Base-by-base conservation (phyloP, 2,329 filamentous ascomycete genomes). In the Leptodontidium sp. region DNA sequence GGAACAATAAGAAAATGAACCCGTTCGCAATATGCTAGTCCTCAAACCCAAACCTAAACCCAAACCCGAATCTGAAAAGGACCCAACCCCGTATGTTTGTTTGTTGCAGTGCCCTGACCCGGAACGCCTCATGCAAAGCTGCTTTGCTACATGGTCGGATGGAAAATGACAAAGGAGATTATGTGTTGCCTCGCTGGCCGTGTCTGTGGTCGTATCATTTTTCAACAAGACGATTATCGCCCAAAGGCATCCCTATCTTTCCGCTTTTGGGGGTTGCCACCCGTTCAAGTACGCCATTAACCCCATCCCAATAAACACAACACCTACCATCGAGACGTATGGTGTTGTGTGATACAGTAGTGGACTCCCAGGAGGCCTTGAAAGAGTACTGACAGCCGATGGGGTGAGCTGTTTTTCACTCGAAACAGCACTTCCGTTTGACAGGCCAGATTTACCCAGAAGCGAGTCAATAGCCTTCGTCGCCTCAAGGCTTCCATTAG, bases 281-380 rank as follows among this genome's bases (percentile, higher is more conserved):
- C 91, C 91, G 77, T 96, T 96, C 74, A 96, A 85, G 80, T 94
- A 94, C 52, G 91, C 92, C 93, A 96, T 96, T 72, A 96, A 79
- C 15, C 93, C 91, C 82, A 96, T 91, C 40, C 93, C 93, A 70
- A 96, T 82, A 66, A 96, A 80, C 32, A 96, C 92, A 40, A 96
- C 93, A 12, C 93, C 91, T 57, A 96, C 81, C 87, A 95, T 93
- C 1, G 91, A 94, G 50, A 91, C 90, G 77, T 94, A 95, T 17
- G 93, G 93, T 68, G 92, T 84, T 66, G 87, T 85, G 57, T 90
- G 85, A 70, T 84, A 79, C 59, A 87, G 77, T 67, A 86, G 76
- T 62, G 80, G 78, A 77, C 69, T 81, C 78, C 70, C 81, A 76
- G 63, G 78, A 82, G 73, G 81, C 77, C 76, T 77, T 32, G 83